Evolutionary conservation across 257 asterid genomes (phyloP).

Genomic region (Salvia miltiorrhiza): DNA sequence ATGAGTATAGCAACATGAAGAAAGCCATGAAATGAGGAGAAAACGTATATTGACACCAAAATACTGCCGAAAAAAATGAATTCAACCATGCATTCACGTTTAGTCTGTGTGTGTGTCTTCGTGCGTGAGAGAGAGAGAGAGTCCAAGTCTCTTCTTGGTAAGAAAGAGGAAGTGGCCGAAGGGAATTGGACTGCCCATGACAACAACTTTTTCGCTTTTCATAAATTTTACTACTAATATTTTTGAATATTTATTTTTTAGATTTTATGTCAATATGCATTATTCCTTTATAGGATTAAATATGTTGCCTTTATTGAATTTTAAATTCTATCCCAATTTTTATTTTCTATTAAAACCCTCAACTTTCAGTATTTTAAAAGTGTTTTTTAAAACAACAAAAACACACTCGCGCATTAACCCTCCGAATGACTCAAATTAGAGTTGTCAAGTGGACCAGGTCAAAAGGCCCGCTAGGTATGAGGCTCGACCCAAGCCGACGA

Average conservation of each 20-base stretch:
- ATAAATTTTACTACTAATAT: not conserved
- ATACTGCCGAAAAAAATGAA: constrained; percentile 5
- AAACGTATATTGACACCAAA: constrained; percentile 13
- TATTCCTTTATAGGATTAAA: not conserved
- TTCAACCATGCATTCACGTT: constrained; percentile 27
- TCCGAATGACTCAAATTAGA: too few species aligned
- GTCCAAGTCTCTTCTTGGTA: not conserved
- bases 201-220: not conserved
- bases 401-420: too few species aligned
- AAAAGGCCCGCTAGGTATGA: too few species aligned
- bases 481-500: too few species aligned
- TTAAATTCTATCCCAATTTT: too few species aligned
- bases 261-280: too few species aligned
- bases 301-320: too few species aligned
- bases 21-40: constrained; percentile 29
- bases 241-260: too few species aligned
- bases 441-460: too few species aligned
- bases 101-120: constrained; percentile 1
- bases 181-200: not conserved
- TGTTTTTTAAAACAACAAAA: too few species aligned
- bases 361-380: too few species aligned
- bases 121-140: constrained; percentile 10
- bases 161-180: not conserved
- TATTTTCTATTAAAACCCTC: too few species aligned
- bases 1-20: constrained; percentile 13